These are phyloP conservation scores for Gynostemma pentaphyllum DNA, from an alignment of 306 rosid genomes.

Conservation along the genomic window DNA sequence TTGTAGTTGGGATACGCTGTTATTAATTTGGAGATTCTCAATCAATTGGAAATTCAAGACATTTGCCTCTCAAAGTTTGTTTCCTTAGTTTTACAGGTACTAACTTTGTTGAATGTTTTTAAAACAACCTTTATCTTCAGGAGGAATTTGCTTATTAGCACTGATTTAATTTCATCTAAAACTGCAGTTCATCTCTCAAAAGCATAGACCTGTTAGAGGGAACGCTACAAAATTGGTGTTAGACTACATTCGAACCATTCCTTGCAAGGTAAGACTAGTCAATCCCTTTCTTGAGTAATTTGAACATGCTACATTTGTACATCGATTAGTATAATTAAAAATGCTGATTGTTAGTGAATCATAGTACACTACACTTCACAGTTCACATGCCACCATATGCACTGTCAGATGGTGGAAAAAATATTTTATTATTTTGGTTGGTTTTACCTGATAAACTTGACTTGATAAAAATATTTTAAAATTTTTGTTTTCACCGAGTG, in stretches of 20 bases:
- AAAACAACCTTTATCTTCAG: background rate
- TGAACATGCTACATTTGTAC: background rate
- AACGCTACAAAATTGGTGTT: conserved; percentile 55
- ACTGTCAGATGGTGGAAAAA: background rate
- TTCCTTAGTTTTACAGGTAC: conserved; percentile 65
- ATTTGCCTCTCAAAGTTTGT: conserved; percentile 57
- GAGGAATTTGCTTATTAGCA: background rate
- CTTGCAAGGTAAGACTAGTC: conserved; percentile 59
- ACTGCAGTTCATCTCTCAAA: conserved; percentile 80
- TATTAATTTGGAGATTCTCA: conserved; percentile 56
- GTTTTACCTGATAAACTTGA: background rate
- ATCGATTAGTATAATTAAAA: background rate
- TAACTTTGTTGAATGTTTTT: conserved; percentile 10
- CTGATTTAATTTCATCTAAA: conserved; percentile 12
- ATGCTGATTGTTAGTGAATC: background rate
- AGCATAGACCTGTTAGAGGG: conserved; percentile 72
- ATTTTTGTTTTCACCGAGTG: background rate
- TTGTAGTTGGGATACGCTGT: conserved; percentile 79
- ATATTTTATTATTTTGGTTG: background rate
- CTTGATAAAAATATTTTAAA: background rate
- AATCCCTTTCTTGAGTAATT: conserved; percentile 4
- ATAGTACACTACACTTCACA: background rate
- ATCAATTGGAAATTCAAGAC: conserved; percentile 37
- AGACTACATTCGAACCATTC: conserved; percentile 49
- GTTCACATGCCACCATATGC: background rate